phyloP scores from a whole-genome alignment of 1,139 yeast genomes.

The Taphrina flavorubra region DNA sequence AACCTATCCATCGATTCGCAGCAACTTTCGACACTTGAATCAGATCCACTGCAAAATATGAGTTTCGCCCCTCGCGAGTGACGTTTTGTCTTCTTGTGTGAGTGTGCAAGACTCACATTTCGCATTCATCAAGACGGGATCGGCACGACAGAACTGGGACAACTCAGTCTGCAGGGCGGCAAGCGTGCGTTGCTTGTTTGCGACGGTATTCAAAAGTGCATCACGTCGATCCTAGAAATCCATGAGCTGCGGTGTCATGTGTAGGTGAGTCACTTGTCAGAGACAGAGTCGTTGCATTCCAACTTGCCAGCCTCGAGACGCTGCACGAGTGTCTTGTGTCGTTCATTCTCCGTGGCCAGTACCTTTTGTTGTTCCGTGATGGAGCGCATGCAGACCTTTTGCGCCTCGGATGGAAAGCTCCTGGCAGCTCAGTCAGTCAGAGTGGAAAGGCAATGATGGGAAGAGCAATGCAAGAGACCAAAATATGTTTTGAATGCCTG shows the following conservation, averaged over 20 bases:
- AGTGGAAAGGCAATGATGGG: neutral
- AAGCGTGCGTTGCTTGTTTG: neutral
- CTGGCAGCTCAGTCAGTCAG: neutral
- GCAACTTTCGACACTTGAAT: neutral
- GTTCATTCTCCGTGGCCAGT: neutral
- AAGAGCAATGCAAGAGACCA: constrained; percentile 2
- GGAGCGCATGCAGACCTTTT: neutral
- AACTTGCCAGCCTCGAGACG: neutral
- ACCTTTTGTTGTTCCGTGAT: neutral
- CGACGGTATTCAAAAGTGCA: neutral
- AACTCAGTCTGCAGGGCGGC: neutral
- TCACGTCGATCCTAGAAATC: neutral
- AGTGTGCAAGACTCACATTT: neutral
- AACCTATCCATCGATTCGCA: constrained; percentile 23
- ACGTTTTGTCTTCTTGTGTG: neutral
- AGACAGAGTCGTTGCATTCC: neutral
- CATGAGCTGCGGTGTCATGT: neutral
- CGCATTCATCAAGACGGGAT: constrained; percentile 5
- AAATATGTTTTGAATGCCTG: constrained; percentile 21
- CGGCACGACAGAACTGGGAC: neutral
- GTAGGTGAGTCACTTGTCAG: neutral
- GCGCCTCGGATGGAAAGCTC: constrained; percentile 31
- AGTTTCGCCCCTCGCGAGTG: neutral
- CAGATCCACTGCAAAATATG: neutral
- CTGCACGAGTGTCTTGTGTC: neutral